A percentile compares a stretch with the other conserved stretches of the same genome.
These are phyloP conservation scores for Scheffersomyces illinoinensis DNA, from an alignment of 1,139 yeast species.

Conservation along the genomic window DNA sequence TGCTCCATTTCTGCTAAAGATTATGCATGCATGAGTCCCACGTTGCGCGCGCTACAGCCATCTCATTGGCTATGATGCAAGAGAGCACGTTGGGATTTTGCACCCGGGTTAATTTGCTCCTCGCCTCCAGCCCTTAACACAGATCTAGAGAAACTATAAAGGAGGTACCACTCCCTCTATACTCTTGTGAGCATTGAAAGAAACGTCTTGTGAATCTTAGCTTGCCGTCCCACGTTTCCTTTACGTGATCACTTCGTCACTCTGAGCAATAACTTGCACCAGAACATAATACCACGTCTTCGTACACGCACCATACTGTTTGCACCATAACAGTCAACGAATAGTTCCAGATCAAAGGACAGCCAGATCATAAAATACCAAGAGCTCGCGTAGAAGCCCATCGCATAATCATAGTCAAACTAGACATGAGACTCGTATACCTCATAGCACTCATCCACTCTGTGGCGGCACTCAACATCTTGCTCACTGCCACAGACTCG, in stretches of 20 bases:
- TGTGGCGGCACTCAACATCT: slow-evolving; percentile 25
- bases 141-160: neutral
- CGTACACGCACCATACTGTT: neutral
- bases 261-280: neutral
- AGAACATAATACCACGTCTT: neutral
- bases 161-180: neutral
- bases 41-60: neutral
- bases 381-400: too few species aligned
- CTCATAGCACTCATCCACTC: slow-evolving; percentile 2
- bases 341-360: too few species aligned
- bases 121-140: neutral
- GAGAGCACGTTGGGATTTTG: neutral
- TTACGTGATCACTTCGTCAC: neutral
- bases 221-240: neutral
- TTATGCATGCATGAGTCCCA: neutral
- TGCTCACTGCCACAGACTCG: slow-evolving; percentile 38
- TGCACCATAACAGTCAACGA: too few species aligned
- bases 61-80: neutral
- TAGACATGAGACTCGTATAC: neutral
- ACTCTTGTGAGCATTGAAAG: neutral
- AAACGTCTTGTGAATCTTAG: neutral
- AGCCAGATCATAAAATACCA: too few species aligned
- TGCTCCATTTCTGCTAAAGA: neutral
- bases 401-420: too few species aligned
- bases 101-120: neutral